Base-by-base conservation (phyloP, 2,329 filamentous ascomycete genomes). In the Epichloe amarillans region DNA sequence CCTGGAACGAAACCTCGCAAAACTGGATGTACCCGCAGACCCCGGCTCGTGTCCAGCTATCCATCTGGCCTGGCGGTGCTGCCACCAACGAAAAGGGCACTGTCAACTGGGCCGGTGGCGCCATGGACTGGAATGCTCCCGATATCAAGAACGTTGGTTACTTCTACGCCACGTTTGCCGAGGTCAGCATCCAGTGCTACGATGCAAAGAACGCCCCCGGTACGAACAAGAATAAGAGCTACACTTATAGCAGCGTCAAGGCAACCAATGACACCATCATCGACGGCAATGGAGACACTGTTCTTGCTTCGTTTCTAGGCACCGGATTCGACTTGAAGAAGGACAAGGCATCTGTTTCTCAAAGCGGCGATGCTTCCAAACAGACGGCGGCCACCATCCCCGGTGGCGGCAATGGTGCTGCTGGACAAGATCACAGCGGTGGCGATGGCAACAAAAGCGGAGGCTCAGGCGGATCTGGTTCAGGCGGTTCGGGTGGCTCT, bases 61-160 rank as follows among this genome's bases (percentile, higher is more conserved):
- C 93, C 15, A 82, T 98, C 62, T 98, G 93, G 93, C 93, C 93
- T 40, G 93, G 88, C 61, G 93, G 93, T 64, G 79, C 86, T 45
- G 69, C 80, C 10, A 76, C 75, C 62, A 96, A 96, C 66, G 84
- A 79, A 40, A 64, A 86, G 65, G 93, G 93, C 51, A 97, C 93
- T 36, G 79, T 95, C 57, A 75, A 83, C 50, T 98, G 93, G 93
- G 88, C 91, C 17, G 93, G 93, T 62, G 93, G 93, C 60, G 71
- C 78, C 49, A 91, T 98, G 56, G 77, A 95, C 73, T 98, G 93
- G 91, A 54, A 67, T 44, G 80, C 79, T 56, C 72, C 75, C 19
- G 86, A 94, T 67, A 91, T 97, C 74, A 73, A 88, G 70, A 76
- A 78, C 49, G 75, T 87, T 62, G 87, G 88, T 35, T 97, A 96